Evolutionary conservation across 139 green algal genomes (phyloP).

Genomic region (Ettlia oleoabundans): DNA sequence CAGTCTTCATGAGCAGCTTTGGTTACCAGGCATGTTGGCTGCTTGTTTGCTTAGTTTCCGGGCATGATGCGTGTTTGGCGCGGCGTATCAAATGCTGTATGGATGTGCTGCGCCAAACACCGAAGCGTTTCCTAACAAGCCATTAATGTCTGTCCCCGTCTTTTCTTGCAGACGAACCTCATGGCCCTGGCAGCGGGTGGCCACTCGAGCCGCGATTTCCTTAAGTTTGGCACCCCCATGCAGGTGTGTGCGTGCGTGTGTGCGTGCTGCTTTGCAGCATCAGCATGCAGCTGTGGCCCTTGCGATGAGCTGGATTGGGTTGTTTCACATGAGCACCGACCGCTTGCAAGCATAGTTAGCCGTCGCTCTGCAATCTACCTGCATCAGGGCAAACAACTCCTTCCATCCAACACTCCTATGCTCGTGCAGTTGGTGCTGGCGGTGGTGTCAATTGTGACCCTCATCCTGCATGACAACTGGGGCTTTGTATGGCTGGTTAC

Average conservation of each 20-base stretch:
- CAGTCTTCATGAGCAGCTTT: slow-evolving; percentile 69
- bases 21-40: slow-evolving; percentile 59
- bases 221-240: slow-evolving; percentile 50
- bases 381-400: no score
- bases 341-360: no score
- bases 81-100: background rate
- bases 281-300: no score
- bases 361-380: no score
- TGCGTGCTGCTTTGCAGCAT: no score
- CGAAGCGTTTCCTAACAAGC: no score
- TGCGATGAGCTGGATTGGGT: no score
- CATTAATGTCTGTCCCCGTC: no score
- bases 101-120: background rate
- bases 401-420: background rate
- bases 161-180: slow-evolving; percentile 66
- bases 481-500: slow-evolving; percentile 44
- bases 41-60: background rate
- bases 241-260: slow-evolving; percentile 7
- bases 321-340: no score
- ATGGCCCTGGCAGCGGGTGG: slow-evolving; percentile 72
- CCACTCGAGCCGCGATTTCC: slow-evolving; percentile 67
- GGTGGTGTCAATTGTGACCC: slow-evolving; percentile 42
- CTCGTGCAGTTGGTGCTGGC: background rate
- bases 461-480: slow-evolving; percentile 39
- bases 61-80: no score